Base-by-base conservation (phyloP, 2,329 filamentous ascomycete genomes). In the Clarireedia monteithiana region DNA sequence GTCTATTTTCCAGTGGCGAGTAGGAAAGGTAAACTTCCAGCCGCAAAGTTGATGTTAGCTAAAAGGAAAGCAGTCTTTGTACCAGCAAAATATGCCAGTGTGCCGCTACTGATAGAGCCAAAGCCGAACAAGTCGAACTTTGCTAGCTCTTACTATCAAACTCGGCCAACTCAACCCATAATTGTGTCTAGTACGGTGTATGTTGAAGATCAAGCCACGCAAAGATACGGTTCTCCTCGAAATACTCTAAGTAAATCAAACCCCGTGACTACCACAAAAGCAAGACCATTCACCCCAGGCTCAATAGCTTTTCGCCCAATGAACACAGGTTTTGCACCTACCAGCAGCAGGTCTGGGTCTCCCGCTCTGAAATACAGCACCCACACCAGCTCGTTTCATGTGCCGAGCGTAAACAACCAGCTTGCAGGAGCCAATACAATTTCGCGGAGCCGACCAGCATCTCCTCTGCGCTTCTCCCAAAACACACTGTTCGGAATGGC, bases 261-360 rank as follows among this genome's bases (percentile, higher is more conserved):
- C 7, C 5, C 30, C 30, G 30, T 12, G 4, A 12, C 30, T 10
- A 36, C 24, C 34, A 46, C 30, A 15, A 48, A 48, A n/a, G 53
- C 47, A 50, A 55, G 53, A 44, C 46, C 53, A 2, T 55, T 55
- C 30, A 55, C 53, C 6, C 53, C 53, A 4, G 50, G 47, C 26
- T 38, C 34, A 30, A 44, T 44, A 27, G 39, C 53, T 14, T 50
- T 55, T 20, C 44, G 49, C 12, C 17, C 52, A 5, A n/a, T 54
- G n/a, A 55, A 45, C 9, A 23, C n/a, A 24, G 20, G 42, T 2
- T 46, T 46, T 46, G 23, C 5, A 6, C 6, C 42, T 10, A 5
- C 5, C 50, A 40, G 17, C 40, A 55, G 53, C 20, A 55, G 46
- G 17, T 6, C 53, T 39, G 17, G 17, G 17, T 36, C 53, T 42